These are phyloP conservation scores for Fusarium nygamai DNA, from an alignment of 2,329 filamentous ascomycete genomes.

Conservation along the genomic window DNA sequence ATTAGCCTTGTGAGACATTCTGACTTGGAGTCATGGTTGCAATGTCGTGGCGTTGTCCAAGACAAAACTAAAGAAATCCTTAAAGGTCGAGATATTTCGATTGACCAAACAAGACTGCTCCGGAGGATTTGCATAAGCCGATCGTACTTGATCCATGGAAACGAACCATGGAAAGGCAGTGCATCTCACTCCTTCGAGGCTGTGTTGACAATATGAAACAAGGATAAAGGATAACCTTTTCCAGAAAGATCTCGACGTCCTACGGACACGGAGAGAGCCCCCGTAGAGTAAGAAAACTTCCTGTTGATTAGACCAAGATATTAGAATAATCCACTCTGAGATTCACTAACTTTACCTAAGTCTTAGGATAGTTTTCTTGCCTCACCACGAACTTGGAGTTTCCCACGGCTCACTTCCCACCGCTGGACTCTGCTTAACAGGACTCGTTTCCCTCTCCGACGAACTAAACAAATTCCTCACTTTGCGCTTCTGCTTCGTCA, in stretches of 20 bases:
- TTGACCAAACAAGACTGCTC: not conserved
- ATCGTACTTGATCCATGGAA: not conserved
- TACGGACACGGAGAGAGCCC: not conserved
- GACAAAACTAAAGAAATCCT: not conserved
- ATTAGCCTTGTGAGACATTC: slow-evolving; percentile 2
- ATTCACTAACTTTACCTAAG: not conserved
- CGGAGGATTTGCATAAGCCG: not conserved
- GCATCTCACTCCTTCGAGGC: not conserved
- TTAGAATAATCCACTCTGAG: not conserved
- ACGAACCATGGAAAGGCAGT: not conserved
- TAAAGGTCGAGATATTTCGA: fast-evolving
- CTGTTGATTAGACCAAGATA: not conserved
- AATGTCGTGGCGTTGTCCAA: not conserved
- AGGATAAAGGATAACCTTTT: not conserved
- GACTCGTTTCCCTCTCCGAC: not conserved
- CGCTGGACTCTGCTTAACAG: not conserved
- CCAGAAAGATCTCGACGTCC: not conserved
- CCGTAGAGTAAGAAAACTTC: not conserved
- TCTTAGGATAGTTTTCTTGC: no score
- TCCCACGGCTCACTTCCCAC: not conserved
- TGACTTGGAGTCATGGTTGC: not conserved
- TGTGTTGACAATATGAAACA: not conserved
- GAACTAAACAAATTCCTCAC: not conserved
- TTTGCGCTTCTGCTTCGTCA: not conserved
- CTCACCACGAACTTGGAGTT: not conserved